Percentiles rank a stretch among this genome's conserved stretches.
Evolutionary conservation across 257 asterid species (phyloP).

Genomic region (Solanum corneliomulleri): DNA sequence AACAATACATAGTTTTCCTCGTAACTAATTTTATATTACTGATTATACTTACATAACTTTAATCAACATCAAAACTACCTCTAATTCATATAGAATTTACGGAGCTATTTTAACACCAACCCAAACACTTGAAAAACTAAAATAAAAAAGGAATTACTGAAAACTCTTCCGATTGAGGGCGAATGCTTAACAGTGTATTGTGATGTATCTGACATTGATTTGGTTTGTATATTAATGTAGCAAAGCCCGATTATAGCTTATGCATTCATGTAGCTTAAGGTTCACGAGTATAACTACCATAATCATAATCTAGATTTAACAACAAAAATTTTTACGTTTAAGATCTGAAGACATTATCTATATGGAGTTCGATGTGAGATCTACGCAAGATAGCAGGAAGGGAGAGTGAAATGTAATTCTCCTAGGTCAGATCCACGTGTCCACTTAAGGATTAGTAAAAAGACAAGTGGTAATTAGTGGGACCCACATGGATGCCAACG

Average conservation of each 20-base stretch:
- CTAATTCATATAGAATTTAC: not conserved
- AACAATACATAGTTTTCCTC: not conserved
- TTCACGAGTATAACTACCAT: not conserved
- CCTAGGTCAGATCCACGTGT: not conserved
- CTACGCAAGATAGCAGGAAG: not conserved
- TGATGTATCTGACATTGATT: accelerated
- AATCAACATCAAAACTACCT: not conserved
- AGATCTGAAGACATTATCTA: too few species aligned
- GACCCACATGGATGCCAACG: not conserved
- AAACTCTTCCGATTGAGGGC: not conserved
- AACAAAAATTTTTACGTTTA: too few species aligned
- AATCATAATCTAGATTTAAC: too few species aligned
- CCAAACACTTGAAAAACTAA: not conserved
- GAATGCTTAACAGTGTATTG: too few species aligned
- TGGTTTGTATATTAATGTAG: too few species aligned
- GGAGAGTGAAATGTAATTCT: not conserved
- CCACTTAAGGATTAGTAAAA: not conserved
- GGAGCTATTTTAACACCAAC: not conserved
- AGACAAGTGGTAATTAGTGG: not conserved
- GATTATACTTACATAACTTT: not conserved
- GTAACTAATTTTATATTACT: too few species aligned
- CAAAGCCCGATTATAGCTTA: not conserved
- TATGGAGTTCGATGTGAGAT: not conserved
- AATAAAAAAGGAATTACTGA: not conserved
- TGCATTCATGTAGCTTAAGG: not conserved